phyloP scores from a whole-genome alignment of 2,329 filamentous ascomycete species.

The Arthrobotrys musiformis region DNA sequence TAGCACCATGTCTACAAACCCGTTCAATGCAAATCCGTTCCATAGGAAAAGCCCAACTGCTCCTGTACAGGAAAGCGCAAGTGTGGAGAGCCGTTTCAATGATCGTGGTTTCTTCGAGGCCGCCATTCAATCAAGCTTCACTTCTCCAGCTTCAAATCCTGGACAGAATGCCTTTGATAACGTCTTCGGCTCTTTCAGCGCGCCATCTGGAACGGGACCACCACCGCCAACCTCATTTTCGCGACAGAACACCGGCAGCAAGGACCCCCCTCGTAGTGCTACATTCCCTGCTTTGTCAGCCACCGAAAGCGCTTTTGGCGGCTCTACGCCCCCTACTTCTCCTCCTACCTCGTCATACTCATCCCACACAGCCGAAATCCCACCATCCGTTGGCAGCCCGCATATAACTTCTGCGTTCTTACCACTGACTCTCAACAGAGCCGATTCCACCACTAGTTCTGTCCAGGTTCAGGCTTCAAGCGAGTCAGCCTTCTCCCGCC shows the following conservation, averaged over 20 bases:
- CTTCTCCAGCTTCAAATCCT: slow-evolving; percentile 59
- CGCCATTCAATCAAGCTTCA: slow-evolving; percentile 55
- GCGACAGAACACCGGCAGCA: slow-evolving; percentile 69
- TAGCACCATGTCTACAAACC: slow-evolving; percentile 61
- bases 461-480: slow-evolving; percentile 80
- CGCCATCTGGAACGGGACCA: slow-evolving; percentile 62
- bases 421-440: slow-evolving; percentile 73
- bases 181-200: slow-evolving; percentile 79
- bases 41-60: slow-evolving; percentile 74
- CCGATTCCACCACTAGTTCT: slow-evolving; percentile 79
- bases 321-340: slow-evolving; percentile 72
- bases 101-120: slow-evolving; percentile 57
- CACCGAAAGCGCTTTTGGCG: slow-evolving; percentile 60
- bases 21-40: slow-evolving; percentile 80
- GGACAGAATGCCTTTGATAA: slow-evolving; percentile 82
- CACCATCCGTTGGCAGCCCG: slow-evolving; percentile 75
- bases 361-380: slow-evolving; percentile 69
- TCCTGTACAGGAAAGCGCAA: slow-evolving; percentile 61
- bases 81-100: slow-evolving; percentile 62
- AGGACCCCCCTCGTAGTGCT: slow-evolving; percentile 57
- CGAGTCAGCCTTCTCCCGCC: slow-evolving; percentile 64
- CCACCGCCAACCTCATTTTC: slow-evolving; percentile 72
- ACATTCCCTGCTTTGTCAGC: slow-evolving; percentile 57
- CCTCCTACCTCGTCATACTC: slow-evolving; percentile 70
- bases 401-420: slow-evolving; percentile 82